Base-by-base conservation (phyloP, 306 rosid genomes). In the Cicer arietinum region DNA sequence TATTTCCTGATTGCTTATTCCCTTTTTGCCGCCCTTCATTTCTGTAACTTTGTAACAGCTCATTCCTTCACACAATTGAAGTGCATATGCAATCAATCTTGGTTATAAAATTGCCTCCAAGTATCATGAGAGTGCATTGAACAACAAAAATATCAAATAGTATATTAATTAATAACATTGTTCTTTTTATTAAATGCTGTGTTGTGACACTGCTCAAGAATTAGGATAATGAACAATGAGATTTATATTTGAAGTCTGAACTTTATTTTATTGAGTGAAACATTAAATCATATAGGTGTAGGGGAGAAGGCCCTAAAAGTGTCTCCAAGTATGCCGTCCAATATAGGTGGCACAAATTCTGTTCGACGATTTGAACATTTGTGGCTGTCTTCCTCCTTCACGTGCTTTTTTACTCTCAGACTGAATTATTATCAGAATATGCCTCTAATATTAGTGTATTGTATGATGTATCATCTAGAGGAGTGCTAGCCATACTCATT, bases 251-350 rank as follows among this genome's bases (percentile, higher is more conserved):
- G 46, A 75, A 68, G 41, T 58, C 25, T 57, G 62, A 57, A 62
- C 61, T 76, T 37, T 43, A 70, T 61, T 74, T 59, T 16, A 44
- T 35, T 45, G 2, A 35, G 59, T 68, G 60, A 62, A 74, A 56
- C 68, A 73, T 84, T 87, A 79, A 85, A 78, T 74, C 79, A 30
- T 39, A 56, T 12, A 66, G 72, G 80, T 68, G 58, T 64, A 51
- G 43, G 13, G 58, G 71, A 64, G 67, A 50, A 43, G 81, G 65
- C 86, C 71, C 80, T 43, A 68, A 77, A 84, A 67, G 54, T 76
- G 69, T 71, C 77, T 8, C 62, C 22, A 41, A 74, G 52, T 51
- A 64, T 67, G 79, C 79, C 53, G 81, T 64, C 53, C 37, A 40
- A 48, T 53, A 59, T 6, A 45, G 80, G 80, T 51, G 63, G 71